These are phyloP conservation scores for Aspergillus latus DNA, from an alignment of 2,329 filamentous ascomycete genomes.

Conservation along the genomic window DNA sequence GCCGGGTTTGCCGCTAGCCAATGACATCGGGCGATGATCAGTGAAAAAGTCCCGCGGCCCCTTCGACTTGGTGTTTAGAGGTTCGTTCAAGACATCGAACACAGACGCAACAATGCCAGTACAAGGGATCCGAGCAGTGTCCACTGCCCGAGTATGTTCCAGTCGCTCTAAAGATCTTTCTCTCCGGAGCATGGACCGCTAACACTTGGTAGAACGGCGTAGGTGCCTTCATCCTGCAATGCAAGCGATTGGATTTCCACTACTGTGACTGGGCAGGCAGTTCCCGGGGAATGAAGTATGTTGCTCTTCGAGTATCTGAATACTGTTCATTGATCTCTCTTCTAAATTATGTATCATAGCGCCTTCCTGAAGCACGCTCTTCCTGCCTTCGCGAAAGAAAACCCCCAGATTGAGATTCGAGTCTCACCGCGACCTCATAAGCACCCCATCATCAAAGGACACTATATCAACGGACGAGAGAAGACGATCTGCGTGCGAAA, in stretches of 20 bases:
- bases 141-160: constrained; percentile 55
- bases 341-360: constrained; percentile 46
- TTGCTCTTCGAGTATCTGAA: constrained; percentile 12
- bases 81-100: neutral
- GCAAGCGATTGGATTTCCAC: constrained; percentile 91
- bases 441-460: constrained; percentile 83
- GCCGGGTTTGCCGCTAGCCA: constrained; percentile 28
- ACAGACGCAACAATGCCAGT: constrained; percentile 42
- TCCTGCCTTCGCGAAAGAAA: constrained; percentile 71
- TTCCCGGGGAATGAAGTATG: constrained; percentile 91
- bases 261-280: constrained; percentile 97
- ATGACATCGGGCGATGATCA: constrained; percentile 22
- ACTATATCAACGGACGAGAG: constrained; percentile 87
- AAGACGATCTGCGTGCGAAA: constrained; percentile 90
- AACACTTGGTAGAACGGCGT: constrained; percentile 74
- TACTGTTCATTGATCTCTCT: neutral
- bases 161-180: neutral
- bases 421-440: constrained; percentile 86
- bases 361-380: constrained; percentile 78
- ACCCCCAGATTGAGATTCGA: constrained; percentile 87
- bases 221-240: constrained; percentile 94
- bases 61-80: constrained; percentile 1
- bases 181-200: neutral
- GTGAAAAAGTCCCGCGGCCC: constrained; percentile 29
- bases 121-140: constrained; percentile 53